Conservation (phyloP, 2,329 filamentous ascomycete species). For the Metarhizium humberi region DNA sequence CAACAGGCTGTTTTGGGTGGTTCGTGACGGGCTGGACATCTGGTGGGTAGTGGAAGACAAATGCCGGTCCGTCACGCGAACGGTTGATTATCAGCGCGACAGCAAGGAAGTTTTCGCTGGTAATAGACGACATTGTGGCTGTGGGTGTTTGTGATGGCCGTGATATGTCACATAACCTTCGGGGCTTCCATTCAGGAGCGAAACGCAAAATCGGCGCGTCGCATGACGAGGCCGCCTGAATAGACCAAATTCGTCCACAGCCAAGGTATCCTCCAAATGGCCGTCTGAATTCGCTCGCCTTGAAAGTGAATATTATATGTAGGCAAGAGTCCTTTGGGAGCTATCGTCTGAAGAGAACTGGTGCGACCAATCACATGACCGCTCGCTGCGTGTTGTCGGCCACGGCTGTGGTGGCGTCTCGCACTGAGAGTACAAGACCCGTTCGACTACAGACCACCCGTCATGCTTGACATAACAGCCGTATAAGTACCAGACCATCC, state of each 20-base stretch:
- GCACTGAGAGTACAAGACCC: too few relatives aligned
- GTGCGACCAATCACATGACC: neutral
- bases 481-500: too few relatives aligned
- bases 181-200: neutral
- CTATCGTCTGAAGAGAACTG: neutral
- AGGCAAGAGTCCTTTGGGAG: neutral
- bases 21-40: slow-evolving; percentile 30
- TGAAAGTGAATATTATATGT: neutral
- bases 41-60: slow-evolving; percentile 87
- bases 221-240: neutral
- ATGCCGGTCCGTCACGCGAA: slow-evolving; percentile 67
- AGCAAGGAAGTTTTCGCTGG: slow-evolving; percentile 51
- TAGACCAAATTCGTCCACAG: neutral
- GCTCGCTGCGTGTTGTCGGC: neutral
- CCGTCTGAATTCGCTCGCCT: neutral
- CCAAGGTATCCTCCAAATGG: neutral
- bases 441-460: too few relatives aligned
- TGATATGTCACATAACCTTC: neutral
- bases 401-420: too few relatives aligned
- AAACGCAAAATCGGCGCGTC: neutral
- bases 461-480: too few relatives aligned
- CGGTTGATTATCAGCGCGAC: slow-evolving; percentile 67
- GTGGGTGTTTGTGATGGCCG: neutral
- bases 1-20: slow-evolving; percentile 21
- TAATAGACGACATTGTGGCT: slow-evolving; percentile 39